Conservation (phyloP, 2,329 filamentous ascomycete species). For the Epichloe aotearoae region DNA sequence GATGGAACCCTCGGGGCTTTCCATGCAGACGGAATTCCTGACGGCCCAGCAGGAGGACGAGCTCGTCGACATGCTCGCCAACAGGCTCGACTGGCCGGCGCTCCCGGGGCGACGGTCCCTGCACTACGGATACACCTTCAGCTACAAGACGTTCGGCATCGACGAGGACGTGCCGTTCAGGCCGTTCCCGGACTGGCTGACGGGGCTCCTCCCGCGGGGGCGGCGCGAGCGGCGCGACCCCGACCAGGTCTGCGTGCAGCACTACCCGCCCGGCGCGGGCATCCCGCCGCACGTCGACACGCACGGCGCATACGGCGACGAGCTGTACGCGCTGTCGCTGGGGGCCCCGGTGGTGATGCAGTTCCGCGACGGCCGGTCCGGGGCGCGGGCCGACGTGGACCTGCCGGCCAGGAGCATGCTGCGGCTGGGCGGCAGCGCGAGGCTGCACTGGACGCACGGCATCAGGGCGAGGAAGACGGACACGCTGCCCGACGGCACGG, state of each 20-base stretch:
- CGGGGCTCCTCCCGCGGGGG: slow-evolving; percentile 35
- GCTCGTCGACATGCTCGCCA: slow-evolving; percentile 20
- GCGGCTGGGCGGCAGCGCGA: slow-evolving; percentile 34
- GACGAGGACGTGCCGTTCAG: slow-evolving; percentile 31
- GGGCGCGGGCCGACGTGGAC: slow-evolving; percentile 28
- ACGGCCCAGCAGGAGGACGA: slow-evolving; percentile 28
- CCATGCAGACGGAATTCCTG: slow-evolving; percentile 35
- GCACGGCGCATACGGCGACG: slow-evolving; percentile 30
- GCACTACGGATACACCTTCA: slow-evolving; percentile 44
- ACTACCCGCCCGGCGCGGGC: slow-evolving; percentile 45
- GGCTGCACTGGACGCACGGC: slow-evolving; percentile 42
- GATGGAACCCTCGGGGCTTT: slow-evolving; percentile 22
- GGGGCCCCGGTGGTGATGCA: slow-evolving; percentile 29
- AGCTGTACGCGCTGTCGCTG: slow-evolving; percentile 31
- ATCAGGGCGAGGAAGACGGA: slow-evolving; percentile 42
- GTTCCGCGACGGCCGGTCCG: slow-evolving; percentile 20
- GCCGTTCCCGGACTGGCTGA: slow-evolving; percentile 37
- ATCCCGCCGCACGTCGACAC: slow-evolving; percentile 51
- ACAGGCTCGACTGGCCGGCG: slow-evolving; percentile 3
- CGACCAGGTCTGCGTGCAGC: slow-evolving; percentile 46
- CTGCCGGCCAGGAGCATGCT: slow-evolving; percentile 35
- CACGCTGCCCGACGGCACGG: slow-evolving; percentile 28
- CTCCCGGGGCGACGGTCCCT: slow-evolving; percentile 6
- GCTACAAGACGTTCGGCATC: slow-evolving; percentile 44
- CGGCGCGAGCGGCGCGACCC: slow-evolving; percentile 29